phyloP scores from a whole-genome alignment of 1,139 yeast species.

The Kodamaea suecica region DNA sequence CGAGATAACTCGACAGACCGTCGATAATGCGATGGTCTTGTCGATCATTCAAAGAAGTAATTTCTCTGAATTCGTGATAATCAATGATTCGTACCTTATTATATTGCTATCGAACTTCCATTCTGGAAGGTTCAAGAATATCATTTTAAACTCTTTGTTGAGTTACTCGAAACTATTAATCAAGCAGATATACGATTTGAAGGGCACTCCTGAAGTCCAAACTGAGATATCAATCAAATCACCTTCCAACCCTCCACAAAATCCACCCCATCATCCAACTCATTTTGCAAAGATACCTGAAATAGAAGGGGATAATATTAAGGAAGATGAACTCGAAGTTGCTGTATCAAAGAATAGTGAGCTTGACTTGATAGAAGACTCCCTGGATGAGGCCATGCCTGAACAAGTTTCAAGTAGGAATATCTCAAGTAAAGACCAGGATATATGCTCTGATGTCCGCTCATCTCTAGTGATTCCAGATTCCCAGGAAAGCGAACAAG shows the following conservation, averaged over 20 bases:
- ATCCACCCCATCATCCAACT: no score
- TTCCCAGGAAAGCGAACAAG: conserved; percentile 2
- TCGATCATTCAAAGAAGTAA: conserved; percentile 12
- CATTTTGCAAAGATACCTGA: no score
- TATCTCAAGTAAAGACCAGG: no score
- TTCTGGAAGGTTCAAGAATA: conserved; percentile 21
- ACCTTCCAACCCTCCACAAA: no score
- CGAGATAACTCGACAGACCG: conserved; percentile 6
- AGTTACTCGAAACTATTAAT: conserved; percentile 26
- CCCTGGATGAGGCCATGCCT: no score
- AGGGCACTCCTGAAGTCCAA: not conserved
- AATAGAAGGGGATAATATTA: not conserved
- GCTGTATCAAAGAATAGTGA: no score
- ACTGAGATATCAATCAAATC: no score
- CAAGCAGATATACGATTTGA: conserved; percentile 28
- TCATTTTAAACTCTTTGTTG: conserved; percentile 25
- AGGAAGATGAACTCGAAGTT: conserved; percentile 2
- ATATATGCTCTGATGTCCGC: no score
- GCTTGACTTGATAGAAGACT: no score
- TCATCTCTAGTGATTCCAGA: conserved; percentile 2
- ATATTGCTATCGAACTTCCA: conserved; percentile 17
- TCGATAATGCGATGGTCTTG: conserved; percentile 13
- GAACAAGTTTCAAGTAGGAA: no score
- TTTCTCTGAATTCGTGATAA: conserved; percentile 20
- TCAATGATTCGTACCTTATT: conserved; percentile 17